phyloP scores from a whole-genome alignment of 2,329 filamentous ascomycete species.

The Phyllosticta ampelicida region DNA sequence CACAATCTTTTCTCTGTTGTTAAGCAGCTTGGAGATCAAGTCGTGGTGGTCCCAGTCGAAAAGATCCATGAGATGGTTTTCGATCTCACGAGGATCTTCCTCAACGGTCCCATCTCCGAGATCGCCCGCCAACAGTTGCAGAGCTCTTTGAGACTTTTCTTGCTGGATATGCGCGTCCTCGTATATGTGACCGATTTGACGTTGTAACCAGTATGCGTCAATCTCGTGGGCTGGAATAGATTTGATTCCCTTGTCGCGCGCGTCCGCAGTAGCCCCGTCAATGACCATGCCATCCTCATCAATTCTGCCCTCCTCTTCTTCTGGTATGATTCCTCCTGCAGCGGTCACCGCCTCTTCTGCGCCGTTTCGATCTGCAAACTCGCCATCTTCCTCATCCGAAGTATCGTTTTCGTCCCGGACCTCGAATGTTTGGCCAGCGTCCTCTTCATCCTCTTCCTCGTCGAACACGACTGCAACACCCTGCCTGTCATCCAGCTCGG shows the following conservation, averaged over 20 bases:
- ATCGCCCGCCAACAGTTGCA: conserved; percentile 71
- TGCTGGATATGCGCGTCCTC: conserved; percentile 87
- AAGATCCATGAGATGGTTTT: conserved; percentile 96
- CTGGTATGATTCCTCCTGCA: conserved; percentile 22
- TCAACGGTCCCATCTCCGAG: conserved; percentile 55
- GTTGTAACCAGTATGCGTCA: conserved; percentile 93
- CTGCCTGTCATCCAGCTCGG: conserved; percentile 84
- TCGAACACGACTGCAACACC: conserved; percentile 97
- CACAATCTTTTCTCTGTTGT: conserved; percentile 86
- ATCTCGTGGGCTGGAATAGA: conserved; percentile 76
- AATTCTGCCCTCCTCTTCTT: conserved; percentile 23
- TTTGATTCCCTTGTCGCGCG: conserved; percentile 42
- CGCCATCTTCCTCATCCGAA: conserved; percentile 60
- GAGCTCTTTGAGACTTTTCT: conserved; percentile 77
- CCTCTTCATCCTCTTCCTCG: conserved; percentile 72
- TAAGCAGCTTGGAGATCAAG: conserved; percentile 78
- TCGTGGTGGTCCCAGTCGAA: conserved; percentile 97
- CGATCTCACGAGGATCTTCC: conserved; percentile 81
- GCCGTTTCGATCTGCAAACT: conserved; percentile 49
- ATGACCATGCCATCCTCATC: conserved; percentile 74
- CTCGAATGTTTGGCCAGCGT: conserved; percentile 67
- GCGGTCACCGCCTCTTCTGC: conserved; percentile 40
- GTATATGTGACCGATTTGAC: conserved; percentile 81
- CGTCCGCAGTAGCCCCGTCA: conserved; percentile 30
- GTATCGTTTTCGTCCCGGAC: conserved; percentile 70